A percentile compares a stretch with the other conserved stretches of the same genome.
These are phyloP conservation scores for Aureobasidium sp. DNA, from an alignment of 2,329 filamentous ascomycete genomes.

Conservation along the genomic window DNA sequence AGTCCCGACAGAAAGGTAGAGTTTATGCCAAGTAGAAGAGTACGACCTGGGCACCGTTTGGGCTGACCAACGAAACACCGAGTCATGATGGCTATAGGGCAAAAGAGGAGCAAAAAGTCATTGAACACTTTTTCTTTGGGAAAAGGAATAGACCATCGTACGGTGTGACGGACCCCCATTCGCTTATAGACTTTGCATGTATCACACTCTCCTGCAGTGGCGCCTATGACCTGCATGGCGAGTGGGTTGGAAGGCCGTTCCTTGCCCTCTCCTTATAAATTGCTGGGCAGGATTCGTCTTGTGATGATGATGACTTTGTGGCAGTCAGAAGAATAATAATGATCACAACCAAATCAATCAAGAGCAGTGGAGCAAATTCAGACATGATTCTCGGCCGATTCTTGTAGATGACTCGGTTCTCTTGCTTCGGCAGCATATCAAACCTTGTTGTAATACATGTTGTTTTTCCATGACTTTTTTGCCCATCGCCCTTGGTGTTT, in stretches of 20 bases:
- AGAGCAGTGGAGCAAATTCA: neutral
- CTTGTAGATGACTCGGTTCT: neutral
- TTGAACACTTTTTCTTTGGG: neutral
- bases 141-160: neutral
- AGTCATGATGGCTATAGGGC: constrained; percentile 1
- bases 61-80: neutral
- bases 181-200: constrained; percentile 8
- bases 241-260: neutral
- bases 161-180: neutral
- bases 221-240: neutral
- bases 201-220: neutral
- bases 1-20: constrained; percentile 1
- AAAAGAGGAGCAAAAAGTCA: neutral
- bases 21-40: neutral
- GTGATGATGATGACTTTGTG: neutral
- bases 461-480: neutral
- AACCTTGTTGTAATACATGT: too few relatives aligned
- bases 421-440: neutral
- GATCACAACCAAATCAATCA: neutral
- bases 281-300: neutral
- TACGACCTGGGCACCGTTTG: neutral
- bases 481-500: neutral
- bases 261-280: neutral
- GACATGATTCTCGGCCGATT: neutral
- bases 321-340: too few relatives aligned